These are phyloP conservation scores for Cicer arietinum DNA, from an alignment of 306 rosid species.

Conservation along the genomic window DNA sequence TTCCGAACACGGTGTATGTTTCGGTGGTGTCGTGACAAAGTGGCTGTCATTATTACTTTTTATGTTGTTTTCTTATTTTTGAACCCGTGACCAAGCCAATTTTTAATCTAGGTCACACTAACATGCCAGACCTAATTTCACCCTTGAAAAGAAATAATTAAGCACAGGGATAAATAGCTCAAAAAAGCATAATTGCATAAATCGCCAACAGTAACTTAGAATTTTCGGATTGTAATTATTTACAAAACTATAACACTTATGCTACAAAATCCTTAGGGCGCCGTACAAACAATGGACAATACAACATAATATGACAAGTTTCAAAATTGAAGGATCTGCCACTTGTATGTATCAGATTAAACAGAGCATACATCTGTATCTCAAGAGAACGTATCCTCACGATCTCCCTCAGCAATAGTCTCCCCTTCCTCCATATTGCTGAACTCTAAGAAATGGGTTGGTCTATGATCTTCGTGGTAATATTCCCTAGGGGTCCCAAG, in stretches of 20 bases:
- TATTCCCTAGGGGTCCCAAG: constrained; percentile 90
- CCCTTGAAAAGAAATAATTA: neutral
- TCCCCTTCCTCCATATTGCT: constrained; percentile 96
- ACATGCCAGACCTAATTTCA: too few species aligned
- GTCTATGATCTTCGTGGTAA: constrained; percentile 95
- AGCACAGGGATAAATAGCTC: neutral
- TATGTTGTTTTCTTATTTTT: neutral
- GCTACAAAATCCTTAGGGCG: constrained; percentile 25
- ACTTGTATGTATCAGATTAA: neutral
- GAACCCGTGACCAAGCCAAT: neutral
- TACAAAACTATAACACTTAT: constrained; percentile 24
- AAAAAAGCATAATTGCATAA: constrained; percentile 8
- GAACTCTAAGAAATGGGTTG: constrained; percentile 95
- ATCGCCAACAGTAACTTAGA: neutral
- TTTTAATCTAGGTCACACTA: neutral
- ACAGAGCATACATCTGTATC: neutral
- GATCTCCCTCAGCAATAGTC: constrained; percentile 73
- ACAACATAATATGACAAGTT: constrained; percentile 38
- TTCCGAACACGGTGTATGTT: too few species aligned
- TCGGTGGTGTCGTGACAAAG: too few species aligned
- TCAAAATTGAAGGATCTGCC: neutral
- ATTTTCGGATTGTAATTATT: constrained; percentile 23
- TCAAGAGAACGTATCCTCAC: constrained; percentile 78
- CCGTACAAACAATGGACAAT: constrained; percentile 13
- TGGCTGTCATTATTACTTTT: neutral